Base-by-base conservation (phyloP, 2,329 filamentous ascomycete genomes). In the Cercospora janseana region DNA sequence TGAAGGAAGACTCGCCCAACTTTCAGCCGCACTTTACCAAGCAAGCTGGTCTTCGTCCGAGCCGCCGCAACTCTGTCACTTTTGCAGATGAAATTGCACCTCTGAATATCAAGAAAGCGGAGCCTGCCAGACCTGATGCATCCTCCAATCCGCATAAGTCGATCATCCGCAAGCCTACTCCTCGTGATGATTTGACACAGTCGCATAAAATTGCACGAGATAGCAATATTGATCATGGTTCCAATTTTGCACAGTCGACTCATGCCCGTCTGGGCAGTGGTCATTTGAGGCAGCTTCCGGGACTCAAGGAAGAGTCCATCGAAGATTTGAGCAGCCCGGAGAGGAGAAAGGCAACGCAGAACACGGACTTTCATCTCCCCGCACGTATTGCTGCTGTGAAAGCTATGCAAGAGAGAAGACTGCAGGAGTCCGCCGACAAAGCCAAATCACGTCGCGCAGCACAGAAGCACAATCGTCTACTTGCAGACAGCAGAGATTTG, bases 291-390 rank as follows among this genome's bases (percentile, higher is more conserved):
- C 44, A 47, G 13, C 38, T 49, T 8, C 70, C 73, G 9, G 72
- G 72, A 37, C 59, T 76, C 24, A 76, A 75, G 48, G 74, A 76
- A 55, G 74, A 76, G 51, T 74, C 73, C 13, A 66, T 73, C 37
- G 73, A 76, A 44, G 73, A 74, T 51, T 71, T 73, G 54, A 73
- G 72, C 48, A 63, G 63, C 46, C 60, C 57, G 10, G 62, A 66
- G 9, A 53, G 59, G 38, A 61, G 55, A 42, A 59, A 60, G 20
- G 49, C 51, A 6, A 43, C 42, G 6, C 55, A 59, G 10, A 54
- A 51, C 27, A 46, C 56, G 18, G 61, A 63, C 8, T 64, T 68
- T 37, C 59, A 59, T 4, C 51, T 68, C 2, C 64, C 64, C 34
- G 61, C 64, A 41, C 63, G 65, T 34, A 66, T 67, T 37, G 63